Base-by-base conservation (phyloP, 2,329 filamentous ascomycete species). In the Aspergillus clavatus region DNA sequence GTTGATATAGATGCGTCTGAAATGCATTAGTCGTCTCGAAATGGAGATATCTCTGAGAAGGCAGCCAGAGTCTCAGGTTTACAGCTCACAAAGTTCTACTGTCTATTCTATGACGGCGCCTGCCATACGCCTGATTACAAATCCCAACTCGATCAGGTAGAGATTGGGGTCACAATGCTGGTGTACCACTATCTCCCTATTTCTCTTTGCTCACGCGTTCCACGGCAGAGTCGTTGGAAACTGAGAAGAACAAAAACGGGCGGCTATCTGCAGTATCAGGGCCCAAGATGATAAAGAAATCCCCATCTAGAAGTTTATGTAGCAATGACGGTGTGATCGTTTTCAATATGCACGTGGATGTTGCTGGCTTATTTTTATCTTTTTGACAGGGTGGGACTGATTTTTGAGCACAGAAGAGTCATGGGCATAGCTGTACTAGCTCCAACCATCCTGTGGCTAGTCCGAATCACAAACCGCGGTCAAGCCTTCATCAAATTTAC, bases 191-290 rank as follows among this genome's bases (percentile, higher is more conserved):
- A 19, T 47, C 39, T 44, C n/a, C n/a, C n/a, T 42, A 41, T 44
- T 41, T 16, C 40, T 42, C 39, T 38, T 43, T 43, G 28, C 18
- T 8, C 14, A 19, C 28, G 36, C 54, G 62, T 67, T 63, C 45
- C 63, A 67, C 63, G 35, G 45, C 63, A 60, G 57, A 58, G 55
- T 57, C 59, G 58, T 62, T 61, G 54, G 43, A 52, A 46, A 45
- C 23, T 4, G 8, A 16, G 19, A 35, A 18, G 31, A 35, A 35
- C 2, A 16, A 54, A 51, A 65, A 65, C 61, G 62, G 61, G 45
- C 58, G 57, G 57, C 49, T 48, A 60, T 52, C 55, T 65, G 63
- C 63, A 63, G 57, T 54, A 51, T 40, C 18, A 35, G 31, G 18
- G 44, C 33, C 47, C 51, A 59, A 59, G 53, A 42, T 37, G 42